phyloP scores from a whole-genome alignment of 805 yeast genomes.

The Spathaspora hagerdaliae region DNA sequence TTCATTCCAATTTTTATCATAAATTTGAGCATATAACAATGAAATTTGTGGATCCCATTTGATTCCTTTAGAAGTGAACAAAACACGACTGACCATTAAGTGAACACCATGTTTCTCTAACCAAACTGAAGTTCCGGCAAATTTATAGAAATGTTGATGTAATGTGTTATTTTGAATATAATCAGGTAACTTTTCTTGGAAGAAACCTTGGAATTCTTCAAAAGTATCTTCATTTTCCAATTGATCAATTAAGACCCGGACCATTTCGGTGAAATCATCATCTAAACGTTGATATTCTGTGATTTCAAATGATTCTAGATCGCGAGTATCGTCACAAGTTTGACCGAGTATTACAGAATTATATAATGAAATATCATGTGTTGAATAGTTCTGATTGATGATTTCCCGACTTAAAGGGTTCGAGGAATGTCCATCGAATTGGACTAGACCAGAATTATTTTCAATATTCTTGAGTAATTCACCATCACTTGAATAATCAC shows the following conservation, averaged over 20 bases:
- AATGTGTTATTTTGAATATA: constrained; percentile 7
- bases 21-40: constrained; percentile 19
- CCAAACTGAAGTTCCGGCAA: constrained; percentile 32
- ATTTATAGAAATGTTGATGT: constrained; percentile 24
- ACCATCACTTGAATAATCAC: too few relatives aligned
- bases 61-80: constrained; percentile 17
- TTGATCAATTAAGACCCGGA: constrained; percentile 1
- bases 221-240: constrained; percentile 3
- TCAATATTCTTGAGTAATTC: too few relatives aligned
- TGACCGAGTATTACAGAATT: background rate
- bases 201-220: background rate
- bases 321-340: background rate
- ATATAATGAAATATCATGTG: background rate
- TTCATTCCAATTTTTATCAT: constrained; percentile 20
- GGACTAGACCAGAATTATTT: background rate
- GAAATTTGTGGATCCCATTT: constrained; percentile 23
- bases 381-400: background rate
- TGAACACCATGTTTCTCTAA: constrained; percentile 29
- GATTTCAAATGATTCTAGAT: background rate
- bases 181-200: constrained; percentile 6
- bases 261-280: constrained; percentile 6
- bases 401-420: background rate
- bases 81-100: constrained; percentile 25
- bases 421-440: background rate
- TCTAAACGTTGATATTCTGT: background rate